These are phyloP conservation scores for Phytophthora colocasiae DNA, from an alignment of 352 stramenopile genomes.

Conservation along the genomic window DNA sequence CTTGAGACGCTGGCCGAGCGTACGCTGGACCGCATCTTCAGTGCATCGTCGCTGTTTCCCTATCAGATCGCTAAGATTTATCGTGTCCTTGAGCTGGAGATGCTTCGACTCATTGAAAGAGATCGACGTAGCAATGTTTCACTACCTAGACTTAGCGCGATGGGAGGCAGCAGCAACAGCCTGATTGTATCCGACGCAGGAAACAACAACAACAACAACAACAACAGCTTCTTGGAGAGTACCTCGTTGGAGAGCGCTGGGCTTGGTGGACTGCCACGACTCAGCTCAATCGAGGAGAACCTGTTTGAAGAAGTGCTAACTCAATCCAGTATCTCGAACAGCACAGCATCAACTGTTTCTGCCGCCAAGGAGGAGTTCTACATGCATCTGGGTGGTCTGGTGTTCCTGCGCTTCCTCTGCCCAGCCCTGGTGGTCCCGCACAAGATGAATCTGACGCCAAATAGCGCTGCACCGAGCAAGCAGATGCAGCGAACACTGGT, in stretches of 20 bases:
- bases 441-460: slow-evolving; percentile 70
- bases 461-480: slow-evolving; percentile 46
- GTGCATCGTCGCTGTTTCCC: slow-evolving; percentile 59
- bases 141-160: slow-evolving; percentile 56
- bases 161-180: slow-evolving; percentile 48
- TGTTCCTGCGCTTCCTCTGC: slow-evolving; percentile 85
- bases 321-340: slow-evolving; percentile 31
- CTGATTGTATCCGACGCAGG: slow-evolving; percentile 29
- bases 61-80: slow-evolving; percentile 86
- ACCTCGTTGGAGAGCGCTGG: slow-evolving; percentile 38
- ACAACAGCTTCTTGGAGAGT: slow-evolving; percentile 44
- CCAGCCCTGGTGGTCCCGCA: slow-evolving; percentile 78
- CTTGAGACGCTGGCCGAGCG: slow-evolving; percentile 64
- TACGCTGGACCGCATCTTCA: slow-evolving; percentile 60
- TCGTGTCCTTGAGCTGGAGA: slow-evolving; percentile 71
- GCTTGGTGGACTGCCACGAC: slow-evolving; percentile 48
- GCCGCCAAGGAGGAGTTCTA: slow-evolving; percentile 75
- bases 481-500: slow-evolving; percentile 73
- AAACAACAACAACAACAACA: slow-evolving; percentile 32
- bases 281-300: slow-evolving; percentile 66
- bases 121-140: slow-evolving; percentile 62
- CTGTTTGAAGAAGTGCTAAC: slow-evolving; percentile 41
- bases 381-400: slow-evolving; percentile 74
- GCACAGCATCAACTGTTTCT: slow-evolving; percentile 27
- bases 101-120: slow-evolving; percentile 73